Percentiles rank a stretch among this genome's conserved stretches.
These are phyloP conservation scores for Posidonia oceanica DNA, from an alignment of 116 monocot species.

Conservation along the genomic window DNA sequence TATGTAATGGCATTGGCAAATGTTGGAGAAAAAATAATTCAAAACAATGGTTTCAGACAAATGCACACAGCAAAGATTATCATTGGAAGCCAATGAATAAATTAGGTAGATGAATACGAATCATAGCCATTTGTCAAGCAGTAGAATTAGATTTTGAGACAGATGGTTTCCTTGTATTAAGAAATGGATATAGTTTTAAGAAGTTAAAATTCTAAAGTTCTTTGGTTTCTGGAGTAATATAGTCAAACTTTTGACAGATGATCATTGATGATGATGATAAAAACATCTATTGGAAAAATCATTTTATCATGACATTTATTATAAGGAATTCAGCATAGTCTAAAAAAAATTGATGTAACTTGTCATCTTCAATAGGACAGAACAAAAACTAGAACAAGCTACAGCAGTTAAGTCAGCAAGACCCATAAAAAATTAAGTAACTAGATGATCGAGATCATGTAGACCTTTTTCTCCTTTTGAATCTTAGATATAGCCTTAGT, in stretches of 20 bases:
- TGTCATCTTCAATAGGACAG: not conserved
- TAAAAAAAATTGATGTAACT: not conserved
- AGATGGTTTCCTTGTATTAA: not conserved
- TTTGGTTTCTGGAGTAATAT: not conserved
- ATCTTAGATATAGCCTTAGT: slow-evolving; percentile 44
- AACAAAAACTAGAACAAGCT: not conserved
- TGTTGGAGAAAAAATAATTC: not conserved
- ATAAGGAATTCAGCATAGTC: no score
- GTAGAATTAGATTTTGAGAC: not conserved
- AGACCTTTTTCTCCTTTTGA: slow-evolving; percentile 95
- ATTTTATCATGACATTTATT: no score
- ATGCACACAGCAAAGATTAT: not conserved
- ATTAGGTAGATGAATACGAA: not conserved
- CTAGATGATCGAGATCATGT: not conserved
- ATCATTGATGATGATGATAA: no score
- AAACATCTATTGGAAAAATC: no score
- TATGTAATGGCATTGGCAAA: no score
- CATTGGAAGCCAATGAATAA: not conserved
- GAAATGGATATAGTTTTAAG: no score
- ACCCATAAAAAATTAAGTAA: not conserved
- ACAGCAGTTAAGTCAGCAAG: no score
- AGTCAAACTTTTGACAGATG: not conserved
- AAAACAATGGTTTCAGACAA: not conserved
- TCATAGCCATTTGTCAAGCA: not conserved
- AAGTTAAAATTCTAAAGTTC: not conserved